Percentiles rank a stretch among this genome's conserved stretches.
Evolutionary conservation across 1,284 basidiomycete species (phyloP).

Genomic region (Sphagnurus paluster): DNA sequence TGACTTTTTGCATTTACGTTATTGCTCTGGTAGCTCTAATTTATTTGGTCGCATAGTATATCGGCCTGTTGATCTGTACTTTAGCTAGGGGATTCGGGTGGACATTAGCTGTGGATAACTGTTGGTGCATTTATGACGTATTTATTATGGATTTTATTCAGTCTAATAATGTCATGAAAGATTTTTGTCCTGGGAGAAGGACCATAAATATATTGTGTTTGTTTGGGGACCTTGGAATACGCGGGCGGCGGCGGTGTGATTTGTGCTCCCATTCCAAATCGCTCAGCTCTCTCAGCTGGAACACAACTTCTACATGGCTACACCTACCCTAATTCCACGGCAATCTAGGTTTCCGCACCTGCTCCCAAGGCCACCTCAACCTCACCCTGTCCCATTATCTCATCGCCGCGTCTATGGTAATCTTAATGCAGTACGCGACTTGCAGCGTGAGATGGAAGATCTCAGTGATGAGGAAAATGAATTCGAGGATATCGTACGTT

Average conservation of each 20-base stretch:
- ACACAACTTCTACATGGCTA: conserved; percentile 36
- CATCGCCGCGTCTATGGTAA: conserved; percentile 49
- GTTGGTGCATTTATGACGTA: not conserved
- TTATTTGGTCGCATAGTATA: not conserved
- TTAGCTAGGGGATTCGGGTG: not conserved
- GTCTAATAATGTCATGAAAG: not conserved
- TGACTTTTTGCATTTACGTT: conserved; percentile 6
- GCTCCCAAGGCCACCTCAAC: conserved; percentile 64
- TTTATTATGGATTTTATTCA: not conserved
- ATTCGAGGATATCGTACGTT: conserved; percentile 65
- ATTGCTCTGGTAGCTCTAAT: conserved; percentile 2
- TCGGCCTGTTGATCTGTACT: not conserved
- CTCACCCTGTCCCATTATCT: conserved; percentile 63
- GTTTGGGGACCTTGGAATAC: too few species aligned
- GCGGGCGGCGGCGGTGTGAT: too few species aligned
- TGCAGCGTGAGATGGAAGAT: conserved; percentile 80
- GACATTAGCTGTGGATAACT: not conserved
- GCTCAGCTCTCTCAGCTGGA: not conserved
- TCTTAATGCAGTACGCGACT: conserved; percentile 63
- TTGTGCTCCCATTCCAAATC: too few species aligned
- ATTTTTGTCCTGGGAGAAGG: too few species aligned
- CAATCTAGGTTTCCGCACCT: conserved; percentile 61
- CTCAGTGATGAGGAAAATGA: conserved; percentile 84
- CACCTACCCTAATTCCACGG: conserved; percentile 68
- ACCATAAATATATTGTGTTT: too few species aligned